phyloP scores from a whole-genome alignment of 2,329 filamentous ascomycete genomes.

The Monilinia polystroma region DNA sequence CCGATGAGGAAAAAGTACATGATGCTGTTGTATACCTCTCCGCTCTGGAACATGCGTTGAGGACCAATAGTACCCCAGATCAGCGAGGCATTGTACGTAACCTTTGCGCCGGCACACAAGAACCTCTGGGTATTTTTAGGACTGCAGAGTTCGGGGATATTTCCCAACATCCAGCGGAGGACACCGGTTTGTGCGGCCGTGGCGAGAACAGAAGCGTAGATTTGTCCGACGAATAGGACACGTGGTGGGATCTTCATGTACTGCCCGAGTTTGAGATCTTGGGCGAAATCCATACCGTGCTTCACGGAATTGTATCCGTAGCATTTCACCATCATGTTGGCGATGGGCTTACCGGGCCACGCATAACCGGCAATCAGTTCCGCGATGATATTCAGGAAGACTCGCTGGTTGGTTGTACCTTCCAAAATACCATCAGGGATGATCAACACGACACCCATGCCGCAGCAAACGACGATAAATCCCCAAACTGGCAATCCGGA shows the following conservation, averaged over 20 bases:
- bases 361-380: conserved; percentile 66
- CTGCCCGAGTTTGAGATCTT: conserved; percentile 53
- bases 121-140: conserved; percentile 47
- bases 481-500: conserved; percentile 48
- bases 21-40: conserved; percentile 50
- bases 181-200: conserved; percentile 46
- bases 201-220: conserved; percentile 48
- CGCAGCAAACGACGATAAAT: conserved; percentile 33
- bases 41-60: conserved; percentile 49
- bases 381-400: conserved; percentile 65
- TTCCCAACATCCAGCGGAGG: conserved; percentile 42
- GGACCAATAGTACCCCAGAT: conserved; percentile 52
- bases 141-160: conserved; percentile 46
- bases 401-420: conserved; percentile 50
- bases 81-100: conserved; percentile 56
- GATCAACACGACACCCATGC: conserved; percentile 33
- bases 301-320: conserved; percentile 50
- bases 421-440: conserved; percentile 43
- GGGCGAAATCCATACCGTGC: conserved; percentile 49
- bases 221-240: conserved; percentile 50
- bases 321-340: conserved; percentile 56
- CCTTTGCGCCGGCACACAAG: conserved; percentile 48
- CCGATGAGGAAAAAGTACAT: conserved; percentile 53
- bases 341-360: conserved; percentile 57
- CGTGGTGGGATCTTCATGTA: conserved; percentile 52